Conservation (phyloP, 306 rosid genomes). For the Cyclanthera cordifolia region DNA sequence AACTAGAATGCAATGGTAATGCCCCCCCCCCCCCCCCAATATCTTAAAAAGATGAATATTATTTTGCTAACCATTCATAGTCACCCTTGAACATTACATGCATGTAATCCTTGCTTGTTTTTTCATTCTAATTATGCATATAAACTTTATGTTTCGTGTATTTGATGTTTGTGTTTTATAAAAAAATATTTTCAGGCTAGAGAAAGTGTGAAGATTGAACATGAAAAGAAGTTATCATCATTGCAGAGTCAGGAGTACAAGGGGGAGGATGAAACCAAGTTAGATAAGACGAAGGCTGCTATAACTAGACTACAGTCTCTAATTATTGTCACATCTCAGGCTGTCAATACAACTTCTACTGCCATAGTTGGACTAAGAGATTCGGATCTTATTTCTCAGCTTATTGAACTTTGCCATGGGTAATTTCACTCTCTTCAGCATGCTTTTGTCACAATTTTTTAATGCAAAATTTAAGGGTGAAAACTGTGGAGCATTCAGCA, state of each 20-base stretch:
- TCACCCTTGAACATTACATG: not conserved
- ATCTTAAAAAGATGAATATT: not conserved
- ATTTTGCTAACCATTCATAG: not conserved
- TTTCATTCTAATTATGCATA: conserved; percentile 23
- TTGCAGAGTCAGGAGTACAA: conserved; percentile 88
- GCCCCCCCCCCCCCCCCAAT: too few species aligned
- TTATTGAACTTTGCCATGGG: conserved; percentile 86
- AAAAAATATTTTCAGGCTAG: conserved; percentile 47
- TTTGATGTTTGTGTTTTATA: conserved; percentile 19
- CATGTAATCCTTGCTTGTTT: not conserved
- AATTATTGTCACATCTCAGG: conserved; percentile 83
- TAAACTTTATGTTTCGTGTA: conserved; percentile 19
- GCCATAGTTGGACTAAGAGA: conserved; percentile 67
- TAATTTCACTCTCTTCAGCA: conserved; percentile 25
- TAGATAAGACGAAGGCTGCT: conserved; percentile 81
- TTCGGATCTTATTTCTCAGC: conserved; percentile 94
- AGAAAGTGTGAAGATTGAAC: conserved; percentile 89
- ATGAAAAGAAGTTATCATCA: conserved; percentile 63
- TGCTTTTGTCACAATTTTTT: conserved; percentile 10
- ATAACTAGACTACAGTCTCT: conserved; percentile 77
- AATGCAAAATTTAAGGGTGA: not conserved
- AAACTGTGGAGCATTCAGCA: not conserved
- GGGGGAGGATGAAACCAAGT: conserved; percentile 78
- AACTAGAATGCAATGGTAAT: too few species aligned
- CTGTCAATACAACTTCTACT: conserved; percentile 84